These are phyloP conservation scores for Trichoderma hamatum DNA, from an alignment of 2,329 filamentous ascomycete genomes.

Conservation along the genomic window DNA sequence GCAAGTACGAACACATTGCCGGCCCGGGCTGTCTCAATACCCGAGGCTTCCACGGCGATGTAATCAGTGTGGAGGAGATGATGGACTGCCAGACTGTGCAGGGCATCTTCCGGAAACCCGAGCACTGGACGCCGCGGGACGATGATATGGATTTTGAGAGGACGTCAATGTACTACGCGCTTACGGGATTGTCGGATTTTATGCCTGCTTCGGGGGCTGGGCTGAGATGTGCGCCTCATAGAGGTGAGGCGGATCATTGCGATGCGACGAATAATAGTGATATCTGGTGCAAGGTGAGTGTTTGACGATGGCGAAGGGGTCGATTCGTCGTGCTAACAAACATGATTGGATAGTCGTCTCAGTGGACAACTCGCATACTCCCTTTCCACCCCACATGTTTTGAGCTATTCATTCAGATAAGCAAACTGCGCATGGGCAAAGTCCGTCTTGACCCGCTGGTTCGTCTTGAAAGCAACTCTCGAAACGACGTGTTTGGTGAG, in stretches of 20 bases:
- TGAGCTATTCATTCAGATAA: conserved; percentile 36
- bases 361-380: conserved; percentile 23
- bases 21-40: conserved; percentile 29
- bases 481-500: neutral
- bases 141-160: conserved; percentile 34
- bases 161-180: conserved; percentile 16
- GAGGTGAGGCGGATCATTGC: conserved; percentile 1
- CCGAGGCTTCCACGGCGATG: conserved; percentile 32
- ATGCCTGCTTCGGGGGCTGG: conserved; percentile 26
- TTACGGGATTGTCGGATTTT: conserved; percentile 31
- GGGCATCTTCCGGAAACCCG: conserved; percentile 33
- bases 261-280: neutral
- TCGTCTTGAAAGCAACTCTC: neutral
- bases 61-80: conserved; percentile 34
- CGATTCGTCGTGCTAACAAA: neutral
- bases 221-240: conserved; percentile 12
- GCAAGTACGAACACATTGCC: conserved; percentile 33
- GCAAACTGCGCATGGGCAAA: conserved; percentile 28
- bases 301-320: neutral
- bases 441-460: conserved; percentile 32
- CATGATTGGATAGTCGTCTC: neutral
- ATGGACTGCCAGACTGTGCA: conserved; percentile 35
- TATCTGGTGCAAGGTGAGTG: neutral
- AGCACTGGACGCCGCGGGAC: conserved; percentile 25
- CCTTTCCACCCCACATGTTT: conserved; percentile 39